Evolutionary conservation across 2,329 filamentous ascomycete species (phyloP).

Genomic region (Neonectria magnoliae): DNA sequence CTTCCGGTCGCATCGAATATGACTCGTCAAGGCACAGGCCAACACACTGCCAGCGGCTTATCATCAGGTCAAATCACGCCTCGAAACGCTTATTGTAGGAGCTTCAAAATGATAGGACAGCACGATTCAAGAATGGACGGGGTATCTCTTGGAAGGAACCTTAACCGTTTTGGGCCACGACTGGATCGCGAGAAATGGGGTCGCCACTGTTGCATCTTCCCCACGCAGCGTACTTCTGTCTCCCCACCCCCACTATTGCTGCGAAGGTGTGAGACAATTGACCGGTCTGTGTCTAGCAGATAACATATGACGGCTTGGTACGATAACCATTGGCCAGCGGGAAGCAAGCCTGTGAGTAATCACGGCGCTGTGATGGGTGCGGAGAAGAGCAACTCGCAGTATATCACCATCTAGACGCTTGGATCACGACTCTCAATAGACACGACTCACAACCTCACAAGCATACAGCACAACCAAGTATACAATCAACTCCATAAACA

Average conservation of each 20-base stretch:
- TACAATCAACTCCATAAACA: neutral
- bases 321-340: neutral
- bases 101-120: slow-evolving; percentile 1
- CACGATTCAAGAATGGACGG: neutral
- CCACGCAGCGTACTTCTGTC: neutral
- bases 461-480: neutral
- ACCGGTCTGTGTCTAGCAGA: neutral
- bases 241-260: slow-evolving; percentile 22
- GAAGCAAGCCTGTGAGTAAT: neutral
- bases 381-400: slow-evolving; percentile 3
- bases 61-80: neutral
- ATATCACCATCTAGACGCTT: slow-evolving; percentile 11
- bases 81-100: slow-evolving; percentile 11
- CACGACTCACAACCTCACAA: neutral
- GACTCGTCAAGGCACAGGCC: slow-evolving; percentile 7
- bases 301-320: neutral
- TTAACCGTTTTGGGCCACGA: slow-evolving; percentile 2
- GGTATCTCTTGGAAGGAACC: slow-evolving; percentile 4
- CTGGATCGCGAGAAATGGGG: slow-evolving; percentile 8
- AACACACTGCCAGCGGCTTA: neutral
- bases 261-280: neutral
- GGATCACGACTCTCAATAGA: neutral
- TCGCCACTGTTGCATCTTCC: neutral
- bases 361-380: neutral
- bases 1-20: neutral